Conservation (phyloP, 2,329 filamentous ascomycete species). For the Sclerotiophoma versabilis region DNA sequence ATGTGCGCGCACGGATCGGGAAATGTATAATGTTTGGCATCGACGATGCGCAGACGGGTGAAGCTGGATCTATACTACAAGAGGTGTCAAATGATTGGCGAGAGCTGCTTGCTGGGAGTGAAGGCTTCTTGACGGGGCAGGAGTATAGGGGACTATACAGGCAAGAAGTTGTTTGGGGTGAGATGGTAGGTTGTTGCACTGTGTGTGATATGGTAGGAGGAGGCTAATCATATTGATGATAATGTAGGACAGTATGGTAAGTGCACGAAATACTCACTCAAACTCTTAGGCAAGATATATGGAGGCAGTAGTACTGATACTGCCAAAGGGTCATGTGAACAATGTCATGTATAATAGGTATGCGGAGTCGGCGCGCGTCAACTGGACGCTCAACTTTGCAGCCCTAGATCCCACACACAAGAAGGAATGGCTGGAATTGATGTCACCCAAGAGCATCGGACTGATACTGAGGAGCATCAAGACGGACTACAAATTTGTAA, state of each 20-base stretch:
- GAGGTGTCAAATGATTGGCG: conserved; percentile 73
- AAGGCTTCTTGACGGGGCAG: conserved; percentile 74
- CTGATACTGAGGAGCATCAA: conserved; percentile 81
- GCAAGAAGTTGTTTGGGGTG: conserved; percentile 80
- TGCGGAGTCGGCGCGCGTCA: conserved; percentile 80
- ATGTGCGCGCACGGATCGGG: conserved; percentile 71
- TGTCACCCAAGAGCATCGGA: conserved; percentile 71
- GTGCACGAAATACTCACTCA: conserved; percentile 12
- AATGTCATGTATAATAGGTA: conserved; percentile 85
- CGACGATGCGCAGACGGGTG: conserved; percentile 61
- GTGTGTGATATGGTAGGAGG: not conserved
- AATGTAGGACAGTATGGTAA: conserved; percentile 61
- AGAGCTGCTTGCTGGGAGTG: conserved; percentile 72
- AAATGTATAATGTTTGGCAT: conserved; percentile 79
- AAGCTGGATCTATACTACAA: conserved; percentile 66
- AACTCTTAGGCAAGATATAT: not conserved
- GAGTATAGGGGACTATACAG: conserved; percentile 68
- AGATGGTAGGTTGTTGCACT: conserved; percentile 68
- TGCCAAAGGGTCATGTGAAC: conserved; percentile 74
- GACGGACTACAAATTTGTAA: conserved; percentile 86
- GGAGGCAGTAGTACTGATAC: conserved; percentile 24
- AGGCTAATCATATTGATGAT: conserved; percentile 14
- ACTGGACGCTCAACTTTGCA: conserved; percentile 77
- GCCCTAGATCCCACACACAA: conserved; percentile 67
- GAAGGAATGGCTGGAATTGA: conserved; percentile 71